Base-by-base conservation (phyloP, 352 stramenopile species). In the Phytophthora syringae region DNA sequence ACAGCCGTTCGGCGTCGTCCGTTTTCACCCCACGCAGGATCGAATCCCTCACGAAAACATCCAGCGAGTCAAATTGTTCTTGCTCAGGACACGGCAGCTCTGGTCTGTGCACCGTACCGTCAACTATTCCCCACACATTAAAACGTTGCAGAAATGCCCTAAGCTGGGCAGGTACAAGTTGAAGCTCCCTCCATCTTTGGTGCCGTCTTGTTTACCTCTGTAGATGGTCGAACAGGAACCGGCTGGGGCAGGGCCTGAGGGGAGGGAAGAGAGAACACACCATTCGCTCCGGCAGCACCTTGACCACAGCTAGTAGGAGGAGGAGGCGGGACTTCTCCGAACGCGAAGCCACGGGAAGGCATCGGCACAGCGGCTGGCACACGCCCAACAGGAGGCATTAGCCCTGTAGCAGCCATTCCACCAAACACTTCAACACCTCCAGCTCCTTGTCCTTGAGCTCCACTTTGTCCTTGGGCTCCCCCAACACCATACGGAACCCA, bases 161-260 rank as follows among this genome's bases (percentile, higher is more conserved):
- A 3, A 45, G 18, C 39, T 45, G 39, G 16, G 16, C 16, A 11
- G 39, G 39, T 45, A 45, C 39, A 45, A n/a, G 39, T 45, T 45
- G 39, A 45, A 45, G 39, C 39, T 45, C 39, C 39, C 16, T 45
- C 16, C 39, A 45, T 45, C 39, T 25, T 45, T 7, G 39, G 39
- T 45, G 39, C 39, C 39, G 39, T 45, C 39, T 45, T 45, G 16
- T 45, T 45, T 12, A 45, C 39, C 3, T 25, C 39, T 6, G 39
- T 25, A 21, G 39, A 45, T 25, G 39, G 39, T 45, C 6, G 39
- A 45, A 45, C 39, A 45, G 39, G 4, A 25, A 45, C 39, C 10
- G 16, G 5, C 10, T 45, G 39, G 18, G 39, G 22, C 39, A n/a
- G 7, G 39, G 16, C 39, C 6, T 43, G 36, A 20, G 36, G 36